Base-by-base conservation (phyloP, 768 basidiomycete genomes). In the Mycena belliarum region DNA sequence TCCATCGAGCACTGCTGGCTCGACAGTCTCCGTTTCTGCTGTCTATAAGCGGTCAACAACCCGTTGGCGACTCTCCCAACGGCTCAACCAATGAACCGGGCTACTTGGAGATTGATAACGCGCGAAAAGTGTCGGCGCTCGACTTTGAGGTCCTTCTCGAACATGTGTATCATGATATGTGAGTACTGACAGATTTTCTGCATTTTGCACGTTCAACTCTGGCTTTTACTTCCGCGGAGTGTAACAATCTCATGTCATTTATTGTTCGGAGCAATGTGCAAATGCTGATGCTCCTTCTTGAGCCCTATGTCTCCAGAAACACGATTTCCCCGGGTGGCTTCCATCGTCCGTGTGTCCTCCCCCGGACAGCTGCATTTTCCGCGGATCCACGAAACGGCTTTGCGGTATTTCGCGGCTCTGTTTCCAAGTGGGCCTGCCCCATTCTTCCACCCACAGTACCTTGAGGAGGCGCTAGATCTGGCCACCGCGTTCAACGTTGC, bases 131-230 rank as follows among this genome's bases (percentile, higher is more conserved):
- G 47, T 67, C 64, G 37, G 69, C 73, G 18, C 65, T 69, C 41
- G 87, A 89, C 66, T 76, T 88, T 7, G 79, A 81, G 46, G 75
- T 73, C 1, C 68, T 91, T 46, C 71, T 90, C n/a, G 77, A 78
- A 56, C 81, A 88, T 70, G 65, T 90, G 28, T 89, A 90, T 66
- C 83, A 88, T 65, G 83, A 89, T 65, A 69, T 69, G 89, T 89
- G 70, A 77, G 85, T 81, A 37, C 24, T n/a, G n/a, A n/a, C 18
- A n/a, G 46, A 35, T 35, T 35, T 15, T 15, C 11, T 47, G 7
- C 2, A 29, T 21, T 29, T 10, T 47, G 5, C 14, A 49, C 37
- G 6, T 28, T 23, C 16, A 10, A n/a, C 32, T 26, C 41, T 44
- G 29, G 42, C 24, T 16, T 45, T 55, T 57, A 21, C 40, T 58